phyloP scores from a whole-genome alignment of 2,329 filamentous ascomycete species.

The Pyrenophora tritici-repentis region DNA sequence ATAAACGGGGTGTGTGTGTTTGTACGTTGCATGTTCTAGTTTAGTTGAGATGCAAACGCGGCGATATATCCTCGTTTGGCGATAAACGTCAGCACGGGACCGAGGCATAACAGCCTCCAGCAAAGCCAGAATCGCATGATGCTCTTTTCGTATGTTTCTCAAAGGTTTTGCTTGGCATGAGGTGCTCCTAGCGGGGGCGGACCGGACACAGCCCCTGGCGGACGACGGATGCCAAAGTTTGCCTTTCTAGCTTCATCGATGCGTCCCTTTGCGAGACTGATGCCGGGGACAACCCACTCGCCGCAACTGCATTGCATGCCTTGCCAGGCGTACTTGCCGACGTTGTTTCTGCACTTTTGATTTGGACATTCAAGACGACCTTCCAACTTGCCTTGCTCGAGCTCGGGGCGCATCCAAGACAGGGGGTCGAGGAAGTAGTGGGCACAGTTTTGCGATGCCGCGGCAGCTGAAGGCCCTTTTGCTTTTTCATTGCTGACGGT shows the following conservation, averaged over 20 bases:
- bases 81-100: neutral
- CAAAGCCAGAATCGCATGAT: no score
- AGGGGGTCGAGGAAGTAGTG: slow-evolving; percentile 92
- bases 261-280: slow-evolving; percentile 80
- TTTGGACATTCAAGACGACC: slow-evolving; percentile 86
- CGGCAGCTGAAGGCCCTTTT: slow-evolving; percentile 10
- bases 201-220: slow-evolving; percentile 30
- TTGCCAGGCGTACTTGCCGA: slow-evolving; percentile 96
- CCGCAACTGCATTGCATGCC: slow-evolving; percentile 91
- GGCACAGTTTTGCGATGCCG: slow-evolving; percentile 61
- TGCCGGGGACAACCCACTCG: slow-evolving; percentile 87
- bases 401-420: slow-evolving; percentile 87
- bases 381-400: slow-evolving; percentile 82
- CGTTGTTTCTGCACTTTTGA: slow-evolving; percentile 80
- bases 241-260: slow-evolving; percentile 69
- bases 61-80: neutral
- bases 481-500: slow-evolving; percentile 15
- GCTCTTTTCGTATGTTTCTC: neutral
- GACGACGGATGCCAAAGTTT: slow-evolving; percentile 40
- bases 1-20: no score
- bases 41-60: neutral
- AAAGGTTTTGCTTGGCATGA: slow-evolving; percentile 16
- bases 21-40: neutral
- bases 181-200: slow-evolving; percentile 10
- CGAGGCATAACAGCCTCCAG: neutral